Evolutionary conservation across 1,284 basidiomycete species (phyloP).

Genomic region (Pseudozyma tsukubaensis): DNA sequence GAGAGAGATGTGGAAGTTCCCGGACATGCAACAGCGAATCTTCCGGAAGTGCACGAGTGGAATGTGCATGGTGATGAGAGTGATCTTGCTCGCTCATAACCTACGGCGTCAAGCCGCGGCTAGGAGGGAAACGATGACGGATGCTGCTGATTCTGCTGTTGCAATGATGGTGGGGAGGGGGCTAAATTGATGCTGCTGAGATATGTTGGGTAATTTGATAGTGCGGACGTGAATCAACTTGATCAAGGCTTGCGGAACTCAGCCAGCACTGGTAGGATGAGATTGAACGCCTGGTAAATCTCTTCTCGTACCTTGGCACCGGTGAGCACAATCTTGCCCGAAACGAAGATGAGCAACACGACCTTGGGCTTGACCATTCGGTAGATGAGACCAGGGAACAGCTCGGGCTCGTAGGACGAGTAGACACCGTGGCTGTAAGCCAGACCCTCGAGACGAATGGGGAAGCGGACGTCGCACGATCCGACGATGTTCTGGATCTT

Average conservation of each 20-base stretch:
- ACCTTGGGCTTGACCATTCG: slow-evolving; percentile 99
- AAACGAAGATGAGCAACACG: slow-evolving; percentile 97
- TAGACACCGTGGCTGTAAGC: slow-evolving; percentile 99
- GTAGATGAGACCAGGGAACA: slow-evolving; percentile 99
- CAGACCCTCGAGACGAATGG: slow-evolving; percentile 95
- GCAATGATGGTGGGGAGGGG: slow-evolving; percentile 9
- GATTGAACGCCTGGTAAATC: slow-evolving; percentile 99
- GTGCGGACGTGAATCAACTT: slow-evolving; percentile 4
- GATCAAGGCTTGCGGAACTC: slow-evolving; percentile 69
- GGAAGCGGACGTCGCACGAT: slow-evolving; percentile 96
- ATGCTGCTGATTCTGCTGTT: slow-evolving; percentile 51
- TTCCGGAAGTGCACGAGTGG: slow-evolving; percentile 12
- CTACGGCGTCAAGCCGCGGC: slow-evolving; percentile 24
- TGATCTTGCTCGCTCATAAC: slow-evolving; percentile 2
- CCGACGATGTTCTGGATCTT: slow-evolving; percentile 99
- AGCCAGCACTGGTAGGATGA: slow-evolving; percentile 80
- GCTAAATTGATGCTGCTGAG: slow-evolving; percentile 34
- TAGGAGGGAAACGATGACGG: slow-evolving; percentile 1
- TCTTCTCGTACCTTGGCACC: slow-evolving; percentile 99
- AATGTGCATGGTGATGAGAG: slow-evolving; percentile 3
- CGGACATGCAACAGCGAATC: slow-evolving; percentile 12
- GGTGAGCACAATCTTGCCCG: slow-evolving; percentile 98
- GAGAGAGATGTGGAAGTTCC: slow-evolving; percentile 1
- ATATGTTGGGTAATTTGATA: slow-evolving; percentile 31
- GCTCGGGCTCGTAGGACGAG: slow-evolving; percentile 96